Base-by-base conservation (phyloP, 345 rosid genomes). In the Streptanthus diversifolius region DNA sequence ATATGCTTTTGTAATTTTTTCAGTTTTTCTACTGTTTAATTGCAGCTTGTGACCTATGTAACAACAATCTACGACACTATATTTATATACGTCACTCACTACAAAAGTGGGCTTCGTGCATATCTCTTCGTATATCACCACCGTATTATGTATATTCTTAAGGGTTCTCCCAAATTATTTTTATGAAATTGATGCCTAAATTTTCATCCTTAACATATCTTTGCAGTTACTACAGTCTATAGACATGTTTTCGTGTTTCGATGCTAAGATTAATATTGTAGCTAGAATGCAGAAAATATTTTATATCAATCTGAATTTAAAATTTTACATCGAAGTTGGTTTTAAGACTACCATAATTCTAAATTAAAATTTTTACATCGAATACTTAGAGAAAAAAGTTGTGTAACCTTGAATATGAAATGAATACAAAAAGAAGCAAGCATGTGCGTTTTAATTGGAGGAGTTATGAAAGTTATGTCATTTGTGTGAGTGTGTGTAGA, bases 401-500 rank as follows among this genome's bases (percentile, higher is more conserved):
- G 0, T 40, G 47, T 66, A 10, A 67, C 14, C 41, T 60, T 32
- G 40, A 53, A 68, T 68, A 18, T 62, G 41, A 60, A 68, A 52
- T 21, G 58, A 69, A 68, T 32, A 54, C 39, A 53, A 18, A 18
- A 54, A 63, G 71, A 63, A 41, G 37, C 66, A 55, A 70, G 76
- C 60, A 63, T 70, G 75, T 70, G 66, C 58, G 53, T 76, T 56
- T 41, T 62, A 56, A 69, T 47, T 44, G 65, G 79, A 51, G 40
- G 59, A 69, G 75, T 44, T 75, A 68, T 62, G 74, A 75, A 75
- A 53, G 64, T 75, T 68, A 54, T 22, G 71, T 64, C 47, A 65
- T 55, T 24, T 66, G 66, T 69, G 66, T 43, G 80, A 40, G 75
- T 63, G 71, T 64, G 70, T 66, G 12, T 5, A 44, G 63, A 54